Conservation (phyloP, 768 basidiomycete genomes). For the Roridomyces roridus region DNA sequence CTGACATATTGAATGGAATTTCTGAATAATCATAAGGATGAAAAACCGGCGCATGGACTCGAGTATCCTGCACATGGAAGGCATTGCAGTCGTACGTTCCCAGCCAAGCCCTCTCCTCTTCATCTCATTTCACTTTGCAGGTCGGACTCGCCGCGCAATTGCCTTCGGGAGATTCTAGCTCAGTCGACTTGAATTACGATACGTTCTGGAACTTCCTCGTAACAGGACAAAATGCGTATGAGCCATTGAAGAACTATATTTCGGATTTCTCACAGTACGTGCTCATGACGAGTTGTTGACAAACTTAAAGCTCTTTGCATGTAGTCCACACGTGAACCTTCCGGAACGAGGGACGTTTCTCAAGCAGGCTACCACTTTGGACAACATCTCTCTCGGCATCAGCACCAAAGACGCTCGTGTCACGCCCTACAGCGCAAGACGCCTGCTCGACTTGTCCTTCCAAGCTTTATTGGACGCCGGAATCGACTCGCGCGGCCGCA, state of each 20-base stretch:
- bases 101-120: too few species aligned
- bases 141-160: constrained; percentile 3
- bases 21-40: too few species aligned
- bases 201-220: constrained; percentile 1
- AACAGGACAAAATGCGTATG: not conserved
- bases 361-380: not conserved
- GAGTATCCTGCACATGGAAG: too few species aligned
- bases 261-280: not conserved
- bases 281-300: not conserved
- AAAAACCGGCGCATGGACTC: too few species aligned
- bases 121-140: too few species aligned
- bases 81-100: too few species aligned
- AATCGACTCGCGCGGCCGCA: not conserved
- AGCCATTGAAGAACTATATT: not conserved
- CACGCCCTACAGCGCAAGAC: not conserved
- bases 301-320: not conserved
- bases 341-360: not conserved
- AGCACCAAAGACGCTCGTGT: constrained; percentile 5
- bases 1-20: too few species aligned
- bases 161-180: not conserved
- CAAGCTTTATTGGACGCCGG: constrained; percentile 5
- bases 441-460: constrained; percentile 2
- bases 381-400: not conserved
- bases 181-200: not conserved
- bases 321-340: not conserved